Conservation (phyloP, 306 rosid species). For the Datisca glomerata region DNA sequence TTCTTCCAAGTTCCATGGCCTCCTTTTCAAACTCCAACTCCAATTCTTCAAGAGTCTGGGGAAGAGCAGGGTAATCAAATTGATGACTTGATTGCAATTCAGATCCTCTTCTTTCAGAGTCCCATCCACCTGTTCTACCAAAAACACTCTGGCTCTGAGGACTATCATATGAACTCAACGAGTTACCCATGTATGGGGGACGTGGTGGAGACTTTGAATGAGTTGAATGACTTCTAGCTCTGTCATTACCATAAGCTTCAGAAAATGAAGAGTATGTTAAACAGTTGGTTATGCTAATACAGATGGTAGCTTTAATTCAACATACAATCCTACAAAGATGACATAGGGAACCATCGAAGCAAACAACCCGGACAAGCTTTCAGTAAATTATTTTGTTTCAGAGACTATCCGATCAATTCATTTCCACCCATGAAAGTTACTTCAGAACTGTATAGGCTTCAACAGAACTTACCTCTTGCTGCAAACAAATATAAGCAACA, state of each 20-base stretch:
- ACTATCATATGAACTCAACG: constrained; percentile 56
- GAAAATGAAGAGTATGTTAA: constrained; percentile 74
- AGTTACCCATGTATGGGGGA: constrained; percentile 50
- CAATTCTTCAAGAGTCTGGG: constrained; percentile 68
- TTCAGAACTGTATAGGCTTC: constrained; percentile 64
- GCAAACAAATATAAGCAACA: constrained; percentile 69
- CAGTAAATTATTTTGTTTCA: constrained; percentile 45
- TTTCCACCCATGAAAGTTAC: constrained; percentile 33
- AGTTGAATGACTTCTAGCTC: constrained; percentile 81
- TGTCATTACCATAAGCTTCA: constrained; percentile 93
- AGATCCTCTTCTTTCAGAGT: constrained; percentile 63
- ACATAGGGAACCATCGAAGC: constrained; percentile 56
- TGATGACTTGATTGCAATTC: constrained; percentile 55
- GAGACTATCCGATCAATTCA: constrained; percentile 42
- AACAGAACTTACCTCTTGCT: constrained; percentile 96
- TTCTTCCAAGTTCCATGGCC: constrained; percentile 61
- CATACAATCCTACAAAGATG: constrained; percentile 49
- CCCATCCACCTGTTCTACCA: constrained; percentile 66
- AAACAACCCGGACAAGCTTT: constrained; percentile 36
- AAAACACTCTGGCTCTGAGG: constrained; percentile 48
- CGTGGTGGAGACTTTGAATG: constrained; percentile 82
- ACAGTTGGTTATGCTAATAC: constrained; percentile 51
- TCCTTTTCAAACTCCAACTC: constrained; percentile 78
- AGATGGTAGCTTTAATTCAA: constrained; percentile 70
- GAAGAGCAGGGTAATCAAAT: constrained; percentile 40